Percentiles rank a stretch among this genome's conserved stretches.
These are phyloP conservation scores for Seiridium cupressi DNA, from an alignment of 2,329 filamentous ascomycete genomes.

Conservation along the genomic window DNA sequence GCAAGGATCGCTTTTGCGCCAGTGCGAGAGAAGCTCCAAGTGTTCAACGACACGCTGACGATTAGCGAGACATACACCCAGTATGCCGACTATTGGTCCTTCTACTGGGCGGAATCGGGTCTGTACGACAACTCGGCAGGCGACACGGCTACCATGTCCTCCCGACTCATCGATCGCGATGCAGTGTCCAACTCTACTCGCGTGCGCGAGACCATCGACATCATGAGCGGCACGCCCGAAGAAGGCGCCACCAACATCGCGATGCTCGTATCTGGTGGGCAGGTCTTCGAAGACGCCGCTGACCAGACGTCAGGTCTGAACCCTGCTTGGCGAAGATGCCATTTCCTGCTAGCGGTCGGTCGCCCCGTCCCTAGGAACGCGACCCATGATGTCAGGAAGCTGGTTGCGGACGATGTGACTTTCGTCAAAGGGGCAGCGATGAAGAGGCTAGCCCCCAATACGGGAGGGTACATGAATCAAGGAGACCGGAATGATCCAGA, in stretches of 20 bases:
- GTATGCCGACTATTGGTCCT: constrained; percentile 29
- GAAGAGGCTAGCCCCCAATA: constrained; percentile 33
- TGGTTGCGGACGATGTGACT: constrained; percentile 24
- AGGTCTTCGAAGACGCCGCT: constrained; percentile 23
- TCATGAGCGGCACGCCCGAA: constrained; percentile 21
- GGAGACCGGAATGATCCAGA: constrained; percentile 33
- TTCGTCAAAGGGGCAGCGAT: constrained; percentile 26
- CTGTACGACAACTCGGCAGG: constrained; percentile 16
- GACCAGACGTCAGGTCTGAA: constrained; percentile 25
- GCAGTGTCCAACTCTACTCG: constrained; percentile 16
- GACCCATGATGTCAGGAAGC: constrained; percentile 13
- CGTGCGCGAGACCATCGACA: constrained; percentile 22
- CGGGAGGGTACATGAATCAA: constrained; percentile 43
- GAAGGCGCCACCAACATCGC: constrained; percentile 21
- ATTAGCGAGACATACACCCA: constrained; percentile 18
- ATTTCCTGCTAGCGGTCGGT: constrained; percentile 11
- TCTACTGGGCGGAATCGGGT: constrained; percentile 20
- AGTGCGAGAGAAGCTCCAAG: constrained; percentile 13
- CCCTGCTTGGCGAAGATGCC: constrained; percentile 21
- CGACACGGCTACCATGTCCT: constrained; percentile 20
- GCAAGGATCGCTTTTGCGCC: constrained; percentile 18
- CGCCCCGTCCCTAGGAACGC: constrained; percentile 15
- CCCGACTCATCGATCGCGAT: constrained; percentile 22
- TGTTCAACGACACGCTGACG: constrained; percentile 18
- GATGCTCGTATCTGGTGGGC: constrained; percentile 26